phyloP scores from a whole-genome alignment of 2,329 filamentous ascomycete genomes.

The Paracamarosporium sp. region DNA sequence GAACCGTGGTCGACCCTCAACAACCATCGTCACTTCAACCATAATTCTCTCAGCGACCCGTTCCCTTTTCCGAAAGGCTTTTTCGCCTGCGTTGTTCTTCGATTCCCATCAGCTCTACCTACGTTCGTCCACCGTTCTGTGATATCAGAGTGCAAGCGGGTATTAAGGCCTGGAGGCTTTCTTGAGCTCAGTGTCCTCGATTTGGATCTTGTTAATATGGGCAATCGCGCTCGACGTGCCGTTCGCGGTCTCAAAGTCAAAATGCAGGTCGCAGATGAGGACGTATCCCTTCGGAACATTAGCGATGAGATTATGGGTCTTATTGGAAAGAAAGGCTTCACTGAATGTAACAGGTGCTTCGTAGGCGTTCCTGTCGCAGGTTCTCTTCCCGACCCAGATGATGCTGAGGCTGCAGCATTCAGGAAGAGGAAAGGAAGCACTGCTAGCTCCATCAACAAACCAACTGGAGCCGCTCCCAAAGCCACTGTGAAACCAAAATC shows the following conservation, averaged over 20 bases:
- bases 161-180: constrained; percentile 78
- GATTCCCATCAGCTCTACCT: constrained; percentile 75
- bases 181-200: constrained; percentile 82
- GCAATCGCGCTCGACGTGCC: constrained; percentile 70
- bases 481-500: constrained; percentile 30
- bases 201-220: constrained; percentile 83
- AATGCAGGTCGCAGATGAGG: constrained; percentile 66
- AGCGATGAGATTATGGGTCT: constrained; percentile 67
- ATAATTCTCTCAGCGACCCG: constrained; percentile 65
- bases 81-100: constrained; percentile 77
- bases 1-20: constrained; percentile 50
- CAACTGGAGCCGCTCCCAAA: constrained; percentile 16
- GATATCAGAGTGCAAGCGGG: constrained; percentile 76
- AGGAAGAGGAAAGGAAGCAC: constrained; percentile 38
- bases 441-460: constrained; percentile 29
- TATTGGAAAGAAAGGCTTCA: constrained; percentile 73
- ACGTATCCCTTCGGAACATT: constrained; percentile 64
- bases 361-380: constrained; percentile 77
- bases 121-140: constrained; percentile 74
- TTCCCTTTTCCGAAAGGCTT: constrained; percentile 80
- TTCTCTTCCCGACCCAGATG: constrained; percentile 45
- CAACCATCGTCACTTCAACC: constrained; percentile 79
- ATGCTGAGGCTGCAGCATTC: constrained; percentile 23
- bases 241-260: constrained; percentile 75
- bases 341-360: constrained; percentile 75